Conservation (phyloP, 2,329 filamentous ascomycete species). For the Coniochaeta sp. region DNA sequence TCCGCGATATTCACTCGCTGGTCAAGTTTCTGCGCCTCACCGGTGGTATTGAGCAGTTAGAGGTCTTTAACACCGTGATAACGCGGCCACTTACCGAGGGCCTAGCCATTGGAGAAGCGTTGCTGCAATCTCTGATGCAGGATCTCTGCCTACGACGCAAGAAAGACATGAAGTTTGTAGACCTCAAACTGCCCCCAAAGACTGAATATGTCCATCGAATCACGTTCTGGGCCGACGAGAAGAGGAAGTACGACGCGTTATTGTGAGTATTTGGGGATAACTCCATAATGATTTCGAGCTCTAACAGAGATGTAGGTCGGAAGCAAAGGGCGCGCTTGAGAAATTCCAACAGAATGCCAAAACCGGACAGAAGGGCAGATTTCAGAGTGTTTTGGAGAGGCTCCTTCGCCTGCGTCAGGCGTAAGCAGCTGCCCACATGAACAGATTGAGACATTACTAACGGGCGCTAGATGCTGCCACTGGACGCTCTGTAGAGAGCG, state of each 20-base stretch:
- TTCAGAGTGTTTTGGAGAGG: slow-evolving; percentile 72
- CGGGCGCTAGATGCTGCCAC: slow-evolving; percentile 60
- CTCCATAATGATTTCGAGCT: neutral
- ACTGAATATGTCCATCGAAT: slow-evolving; percentile 73
- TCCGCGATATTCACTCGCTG: slow-evolving; percentile 75
- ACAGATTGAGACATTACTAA: slow-evolving; percentile 13
- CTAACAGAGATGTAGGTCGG: slow-evolving; percentile 34
- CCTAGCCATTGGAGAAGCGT: slow-evolving; percentile 47
- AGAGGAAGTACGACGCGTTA: slow-evolving; percentile 69
- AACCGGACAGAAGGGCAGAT: slow-evolving; percentile 43
- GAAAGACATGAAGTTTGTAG: slow-evolving; percentile 85
- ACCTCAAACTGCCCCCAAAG: slow-evolving; percentile 69
- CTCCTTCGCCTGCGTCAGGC: slow-evolving; percentile 76
- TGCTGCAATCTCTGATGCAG: slow-evolving; percentile 73
- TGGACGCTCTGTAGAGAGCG: slow-evolving; percentile 75
- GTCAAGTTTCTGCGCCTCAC: slow-evolving; percentile 70
- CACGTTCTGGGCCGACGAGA: slow-evolving; percentile 65
- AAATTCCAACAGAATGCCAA: slow-evolving; percentile 42
- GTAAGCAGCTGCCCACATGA: slow-evolving; percentile 22
- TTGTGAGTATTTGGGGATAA: slow-evolving; percentile 32
- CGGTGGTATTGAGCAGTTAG: slow-evolving; percentile 65
- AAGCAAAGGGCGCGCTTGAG: slow-evolving; percentile 66
- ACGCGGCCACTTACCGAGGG: slow-evolving; percentile 58
- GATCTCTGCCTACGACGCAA: slow-evolving; percentile 72
- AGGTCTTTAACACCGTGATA: slow-evolving; percentile 67